Percentiles rank a stretch among this genome's conserved stretches.
Evolutionary conservation across 306 rosid species (phyloP).

Genomic region (Comarum palustre): DNA sequence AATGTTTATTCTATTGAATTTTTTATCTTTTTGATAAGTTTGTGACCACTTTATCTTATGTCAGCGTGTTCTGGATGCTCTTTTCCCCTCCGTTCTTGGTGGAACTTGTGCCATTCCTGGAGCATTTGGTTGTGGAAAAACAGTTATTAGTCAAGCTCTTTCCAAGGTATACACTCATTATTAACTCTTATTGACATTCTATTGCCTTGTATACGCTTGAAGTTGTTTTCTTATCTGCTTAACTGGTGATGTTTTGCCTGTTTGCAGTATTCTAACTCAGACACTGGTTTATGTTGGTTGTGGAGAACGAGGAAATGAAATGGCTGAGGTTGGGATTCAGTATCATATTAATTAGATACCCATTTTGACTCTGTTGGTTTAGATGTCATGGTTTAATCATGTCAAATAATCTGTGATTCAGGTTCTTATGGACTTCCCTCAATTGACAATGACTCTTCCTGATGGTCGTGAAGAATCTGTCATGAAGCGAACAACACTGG

Average conservation of each 20-base stretch:
- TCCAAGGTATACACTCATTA: conserved; percentile 58
- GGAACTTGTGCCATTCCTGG: conserved; percentile 99
- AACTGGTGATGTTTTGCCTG: conserved; percentile 10
- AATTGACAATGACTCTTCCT: conserved; percentile 99
- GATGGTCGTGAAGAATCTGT: conserved; percentile 99
- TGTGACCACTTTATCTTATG: conserved; percentile 24
- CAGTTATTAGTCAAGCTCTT: conserved; percentile 99
- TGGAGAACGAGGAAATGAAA: conserved; percentile 99
- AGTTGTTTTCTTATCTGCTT: conserved; percentile 7
- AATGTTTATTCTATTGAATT: conserved; percentile 6
- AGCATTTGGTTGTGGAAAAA: conserved; percentile 99
- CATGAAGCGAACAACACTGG: conserved; percentile 98
- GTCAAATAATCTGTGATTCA: conserved; percentile 30
- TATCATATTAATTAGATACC: background rate
- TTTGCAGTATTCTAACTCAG: conserved; percentile 94
- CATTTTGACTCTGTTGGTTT: conserved; percentile 5
- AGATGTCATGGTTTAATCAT: conserved; percentile 21
- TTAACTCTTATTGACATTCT: conserved; percentile 11
- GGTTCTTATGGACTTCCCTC: conserved; percentile 99
- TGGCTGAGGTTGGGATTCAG: conserved; percentile 72
- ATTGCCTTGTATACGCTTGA: background rate
- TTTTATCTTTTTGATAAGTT: conserved; percentile 8
- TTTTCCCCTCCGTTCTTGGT: conserved; percentile 98
- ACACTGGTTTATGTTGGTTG: conserved; percentile 90
- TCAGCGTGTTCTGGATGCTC: conserved; percentile 99